Evolutionary conservation across 2,329 filamentous ascomycete species (phyloP), one percentile per base, ranked within the genome.

Genomic region (Sarocladiaceae sp.): DNA sequence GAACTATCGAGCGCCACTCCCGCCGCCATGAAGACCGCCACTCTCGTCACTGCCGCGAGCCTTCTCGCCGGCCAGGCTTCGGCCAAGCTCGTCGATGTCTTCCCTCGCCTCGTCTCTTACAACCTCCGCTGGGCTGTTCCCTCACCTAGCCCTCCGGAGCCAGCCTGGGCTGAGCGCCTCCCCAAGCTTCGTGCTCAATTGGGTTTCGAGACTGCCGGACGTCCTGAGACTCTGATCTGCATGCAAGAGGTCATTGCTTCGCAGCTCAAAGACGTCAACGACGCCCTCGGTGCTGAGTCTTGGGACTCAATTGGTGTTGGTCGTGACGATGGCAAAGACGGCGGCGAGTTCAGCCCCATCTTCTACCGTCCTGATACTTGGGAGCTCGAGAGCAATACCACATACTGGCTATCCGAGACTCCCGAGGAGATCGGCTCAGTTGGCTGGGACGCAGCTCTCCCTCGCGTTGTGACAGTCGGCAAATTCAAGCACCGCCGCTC

Each of bases 261-360:
- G 3, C 86, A 88, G 59, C 70, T 88, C 2, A 39, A 68, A 13
- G 82, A 87, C 56, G 73, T 88, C 37, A 66, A 80, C 44, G 33
- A 49, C 20, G 60, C 55, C 31, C 53, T 66, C 4, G 66, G 80
- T 3, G 72, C 72, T 20, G 17, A 58, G 2, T 56, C 54, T 31
- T 84, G 80, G 80, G 58, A 67, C 4, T 74, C 75, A 55, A 70
- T 83, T 50, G 82, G 82, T 12, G 74, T 82, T 2, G 81, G 78
- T 11, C 73, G 82, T 20, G 75, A 83, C 44, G 79, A 84, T 62
- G 86, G 86, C 20, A 69, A 71, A 28, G 59, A 73, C 25, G 70
- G 70, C 1, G 86, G 86, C 42, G 87, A 90, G 67, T 88, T 86
- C 65, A 82, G 78, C 2, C 84, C 86, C 2, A 84, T 90, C 56